Evolutionary conservation across 1,284 basidiomycete genomes (phyloP).

Genomic region (Apiotrichum porosum): DNA sequence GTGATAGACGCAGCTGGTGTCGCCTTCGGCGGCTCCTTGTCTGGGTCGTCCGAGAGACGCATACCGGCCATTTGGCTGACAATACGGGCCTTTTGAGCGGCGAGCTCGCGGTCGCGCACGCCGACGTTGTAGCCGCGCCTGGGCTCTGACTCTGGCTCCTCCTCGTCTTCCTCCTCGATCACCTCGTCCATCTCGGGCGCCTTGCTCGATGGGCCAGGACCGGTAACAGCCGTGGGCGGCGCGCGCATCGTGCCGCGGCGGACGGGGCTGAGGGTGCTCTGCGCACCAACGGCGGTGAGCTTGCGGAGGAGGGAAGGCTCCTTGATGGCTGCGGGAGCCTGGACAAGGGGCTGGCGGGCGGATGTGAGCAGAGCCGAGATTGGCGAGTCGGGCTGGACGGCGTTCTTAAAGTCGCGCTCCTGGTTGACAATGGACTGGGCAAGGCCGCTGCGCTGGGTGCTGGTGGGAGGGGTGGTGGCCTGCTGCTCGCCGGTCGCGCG

Average conservation of each 20-base stretch:
- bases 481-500: conserved; percentile 32
- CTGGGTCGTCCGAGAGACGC: conserved; percentile 13
- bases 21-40: neutral
- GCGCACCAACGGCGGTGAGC: conserved; percentile 47
- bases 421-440: conserved; percentile 64
- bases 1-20: neutral
- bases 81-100: conserved; percentile 79
- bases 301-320: conserved; percentile 60
- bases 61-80: conserved; percentile 73
- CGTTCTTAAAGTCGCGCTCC: conserved; percentile 92
- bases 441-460: conserved; percentile 19
- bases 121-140: conserved; percentile 22
- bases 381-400: conserved; percentile 89
- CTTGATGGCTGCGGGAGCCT: conserved; percentile 53
- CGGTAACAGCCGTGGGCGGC: conserved; percentile 1
- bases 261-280: conserved; percentile 40
- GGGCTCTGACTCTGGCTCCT: conserved; percentile 34
- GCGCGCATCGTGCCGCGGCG: conserved; percentile 30
- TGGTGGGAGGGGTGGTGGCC: conserved; percentile 15
- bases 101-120: conserved; percentile 52
- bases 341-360: conserved; percentile 79
- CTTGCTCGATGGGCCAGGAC: conserved; percentile 46
- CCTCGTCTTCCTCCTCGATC: conserved; percentile 43
- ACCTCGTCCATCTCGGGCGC: conserved; percentile 55
- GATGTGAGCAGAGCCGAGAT: conserved; percentile 84